Percentiles rank a stretch among this genome's conserved stretches.
These are phyloP conservation scores for Nannizziopsis barbatae DNA, from an alignment of 2,329 filamentous ascomycete species.

Conservation along the genomic window DNA sequence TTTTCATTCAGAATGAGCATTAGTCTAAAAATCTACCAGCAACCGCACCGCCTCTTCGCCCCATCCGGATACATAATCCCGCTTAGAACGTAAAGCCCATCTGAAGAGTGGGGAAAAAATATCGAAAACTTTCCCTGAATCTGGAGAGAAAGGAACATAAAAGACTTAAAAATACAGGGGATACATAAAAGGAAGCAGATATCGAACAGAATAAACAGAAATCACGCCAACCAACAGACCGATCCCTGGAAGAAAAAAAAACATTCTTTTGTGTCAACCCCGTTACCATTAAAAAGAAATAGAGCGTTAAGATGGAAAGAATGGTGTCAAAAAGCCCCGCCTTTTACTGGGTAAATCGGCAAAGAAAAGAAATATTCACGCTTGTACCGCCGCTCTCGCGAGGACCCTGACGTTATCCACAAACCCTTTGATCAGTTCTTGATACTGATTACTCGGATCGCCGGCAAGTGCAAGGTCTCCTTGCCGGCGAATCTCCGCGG, in stretches of 20 bases:
- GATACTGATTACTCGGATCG: conserved; percentile 34
- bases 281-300: neutral
- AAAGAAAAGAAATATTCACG: neutral
- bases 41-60: no score
- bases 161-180: neutral
- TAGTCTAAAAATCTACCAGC: no score
- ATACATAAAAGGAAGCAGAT: neutral
- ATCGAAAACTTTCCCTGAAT: neutral
- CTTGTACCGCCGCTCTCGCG: conserved; percentile 25
- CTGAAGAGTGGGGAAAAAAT: neutral
- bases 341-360: neutral
- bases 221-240: no score
- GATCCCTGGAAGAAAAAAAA: neutral
- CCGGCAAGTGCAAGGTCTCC: conserved; percentile 32
- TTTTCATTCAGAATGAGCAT: no score
- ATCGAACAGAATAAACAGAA: neutral
- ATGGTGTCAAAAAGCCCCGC: no score
- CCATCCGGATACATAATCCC: neutral
- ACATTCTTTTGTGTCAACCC: neutral
- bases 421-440: conserved; percentile 38
- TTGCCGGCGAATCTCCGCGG: conserved; percentile 36
- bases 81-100: neutral
- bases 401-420: conserved; percentile 40
- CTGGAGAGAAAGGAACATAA: neutral
- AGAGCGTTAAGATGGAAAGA: neutral